Conservation (phyloP, 2,329 filamentous ascomycete species). For the Thielaviopsis euricoi region DNA sequence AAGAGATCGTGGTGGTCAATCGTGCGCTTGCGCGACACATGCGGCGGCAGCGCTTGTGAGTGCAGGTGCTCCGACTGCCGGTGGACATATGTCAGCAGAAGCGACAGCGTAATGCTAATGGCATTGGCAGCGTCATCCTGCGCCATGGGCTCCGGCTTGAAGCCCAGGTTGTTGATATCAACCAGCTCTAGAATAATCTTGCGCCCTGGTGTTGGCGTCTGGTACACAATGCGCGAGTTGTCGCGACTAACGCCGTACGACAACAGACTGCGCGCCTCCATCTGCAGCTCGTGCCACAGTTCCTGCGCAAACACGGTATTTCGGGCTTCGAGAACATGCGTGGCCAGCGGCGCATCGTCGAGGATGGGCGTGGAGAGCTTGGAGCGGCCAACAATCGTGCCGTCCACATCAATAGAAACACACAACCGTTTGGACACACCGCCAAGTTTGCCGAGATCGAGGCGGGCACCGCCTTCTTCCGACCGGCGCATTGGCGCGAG, state of each 20-base stretch:
- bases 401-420: conserved; percentile 43
- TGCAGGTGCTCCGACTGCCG: conserved; percentile 55
- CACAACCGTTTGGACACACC: conserved; percentile 43
- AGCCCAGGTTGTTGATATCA: conserved; percentile 25
- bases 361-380: conserved; percentile 28
- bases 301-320: conserved; percentile 74
- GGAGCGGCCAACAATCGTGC: conserved; percentile 40
- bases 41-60: conserved; percentile 35
- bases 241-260: conserved; percentile 53
- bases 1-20: conserved; percentile 32
- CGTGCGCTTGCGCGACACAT: conserved; percentile 22
- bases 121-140: conserved; percentile 43
- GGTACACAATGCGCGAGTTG: conserved; percentile 39
- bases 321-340: conserved; percentile 55
- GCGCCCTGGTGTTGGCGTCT: conserved; percentile 34
- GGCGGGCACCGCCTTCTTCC: conserved; percentile 54
- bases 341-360: conserved; percentile 41
- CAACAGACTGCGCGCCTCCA: conserved; percentile 60
- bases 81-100: conserved; percentile 67
- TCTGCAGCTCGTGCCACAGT: conserved; percentile 74
- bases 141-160: conserved; percentile 18
- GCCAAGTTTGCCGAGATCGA: conserved; percentile 46
- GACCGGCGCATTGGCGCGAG: conserved; percentile 63
- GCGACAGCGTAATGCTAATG: conserved; percentile 49
- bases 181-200: conserved; percentile 51